Conservation (phyloP, 2,329 filamentous ascomycete species). For the Aspergillus awamori region DNA sequence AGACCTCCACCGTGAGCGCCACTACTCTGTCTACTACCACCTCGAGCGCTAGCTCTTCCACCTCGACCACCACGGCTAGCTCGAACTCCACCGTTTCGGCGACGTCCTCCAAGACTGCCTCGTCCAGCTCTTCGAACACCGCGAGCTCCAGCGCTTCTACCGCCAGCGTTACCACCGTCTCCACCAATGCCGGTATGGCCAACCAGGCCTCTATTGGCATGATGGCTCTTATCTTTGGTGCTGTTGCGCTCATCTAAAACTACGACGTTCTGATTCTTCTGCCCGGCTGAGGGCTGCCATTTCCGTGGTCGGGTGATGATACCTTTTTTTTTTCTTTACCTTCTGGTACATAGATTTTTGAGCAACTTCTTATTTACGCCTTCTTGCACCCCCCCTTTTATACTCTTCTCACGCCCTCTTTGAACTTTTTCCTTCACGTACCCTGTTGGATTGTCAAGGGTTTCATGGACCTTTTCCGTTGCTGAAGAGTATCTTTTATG, state of each 20-base stretch:
- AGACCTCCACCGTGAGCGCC: slow-evolving; percentile 27
- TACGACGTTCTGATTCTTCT: background rate
- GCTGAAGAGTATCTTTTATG: background rate
- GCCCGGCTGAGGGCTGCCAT: background rate
- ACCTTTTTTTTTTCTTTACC: slow-evolving; percentile 2
- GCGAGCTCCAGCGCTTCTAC: slow-evolving; percentile 28
- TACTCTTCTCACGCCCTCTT: background rate
- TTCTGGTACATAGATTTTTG: slow-evolving; percentile 11
- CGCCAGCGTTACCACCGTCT: slow-evolving; percentile 31
- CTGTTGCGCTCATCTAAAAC: slow-evolving; percentile 39
- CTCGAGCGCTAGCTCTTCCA: slow-evolving; percentile 15
- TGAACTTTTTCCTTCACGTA: background rate
- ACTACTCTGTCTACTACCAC: slow-evolving; percentile 23
- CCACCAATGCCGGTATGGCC: slow-evolving; percentile 33
- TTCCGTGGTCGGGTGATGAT: slow-evolving; percentile 3
- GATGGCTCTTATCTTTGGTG: slow-evolving; percentile 39
- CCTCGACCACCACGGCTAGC: slow-evolving; percentile 18
- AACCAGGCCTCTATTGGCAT: slow-evolving; percentile 41
- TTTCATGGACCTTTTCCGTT: background rate
- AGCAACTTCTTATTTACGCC: slow-evolving; percentile 1
- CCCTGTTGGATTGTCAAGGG: background rate
- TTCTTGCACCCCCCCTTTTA: background rate
- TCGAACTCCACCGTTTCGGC: slow-evolving; percentile 24
- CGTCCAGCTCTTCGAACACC: slow-evolving; percentile 26
- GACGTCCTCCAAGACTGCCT: slow-evolving; percentile 23